These are phyloP conservation scores for Penicillium daleae DNA, from an alignment of 495 filamentous ascomycete species.

Conservation along the genomic window DNA sequence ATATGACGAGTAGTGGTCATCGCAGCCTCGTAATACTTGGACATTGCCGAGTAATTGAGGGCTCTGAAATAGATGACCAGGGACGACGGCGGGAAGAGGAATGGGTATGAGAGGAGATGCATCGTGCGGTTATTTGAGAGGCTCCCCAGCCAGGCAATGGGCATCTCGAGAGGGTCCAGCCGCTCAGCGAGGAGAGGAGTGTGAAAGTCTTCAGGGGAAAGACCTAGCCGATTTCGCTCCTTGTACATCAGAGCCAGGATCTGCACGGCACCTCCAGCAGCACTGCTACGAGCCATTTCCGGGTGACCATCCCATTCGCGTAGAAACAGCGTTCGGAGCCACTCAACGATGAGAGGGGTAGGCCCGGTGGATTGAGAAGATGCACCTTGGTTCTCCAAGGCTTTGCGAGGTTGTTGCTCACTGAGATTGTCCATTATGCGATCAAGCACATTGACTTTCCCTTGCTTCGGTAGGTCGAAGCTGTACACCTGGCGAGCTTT, in stretches of 20 bases:
- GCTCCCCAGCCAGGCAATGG: constrained; percentile 67
- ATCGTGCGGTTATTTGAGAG: constrained; percentile 61
- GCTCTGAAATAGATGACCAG: constrained; percentile 85
- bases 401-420: constrained; percentile 32
- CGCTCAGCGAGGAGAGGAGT: constrained; percentile 76
- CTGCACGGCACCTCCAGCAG: constrained; percentile 73
- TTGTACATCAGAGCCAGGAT: constrained; percentile 76
- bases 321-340: constrained; percentile 74
- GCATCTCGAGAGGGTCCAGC: constrained; percentile 75
- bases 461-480: constrained; percentile 37
- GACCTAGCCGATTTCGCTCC: constrained; percentile 62
- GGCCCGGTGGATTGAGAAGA: constrained; percentile 38
- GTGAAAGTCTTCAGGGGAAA: constrained; percentile 70
- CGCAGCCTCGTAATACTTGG: constrained; percentile 70
- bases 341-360: constrained; percentile 69
- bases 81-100: constrained; percentile 72
- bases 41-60: constrained; percentile 87
- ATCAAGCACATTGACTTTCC: constrained; percentile 40
- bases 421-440: constrained; percentile 45
- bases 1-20: constrained; percentile 64
- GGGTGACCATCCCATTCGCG: constrained; percentile 78
- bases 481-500: constrained; percentile 46
- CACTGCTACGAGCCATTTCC: constrained; percentile 64
- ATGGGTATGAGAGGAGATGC: constrained; percentile 81
- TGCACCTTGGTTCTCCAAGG: constrained; percentile 38